Conservation (phyloP, 805 yeast species). For the Saturnispora sanitii region DNA sequence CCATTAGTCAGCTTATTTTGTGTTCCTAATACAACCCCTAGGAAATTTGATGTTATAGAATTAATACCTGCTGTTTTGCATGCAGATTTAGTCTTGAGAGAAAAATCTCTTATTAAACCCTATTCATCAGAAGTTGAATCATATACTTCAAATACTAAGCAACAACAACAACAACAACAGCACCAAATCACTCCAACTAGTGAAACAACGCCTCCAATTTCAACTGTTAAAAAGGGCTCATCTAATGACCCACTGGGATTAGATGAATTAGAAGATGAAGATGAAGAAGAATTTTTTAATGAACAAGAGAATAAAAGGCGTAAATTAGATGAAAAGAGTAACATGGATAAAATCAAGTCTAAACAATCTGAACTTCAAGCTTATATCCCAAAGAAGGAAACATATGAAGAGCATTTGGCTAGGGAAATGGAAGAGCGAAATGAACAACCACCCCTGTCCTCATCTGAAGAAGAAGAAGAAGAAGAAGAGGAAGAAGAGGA, state of each 20-base stretch:
- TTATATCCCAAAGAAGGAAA: too few species aligned
- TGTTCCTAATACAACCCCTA: conserved; percentile 17
- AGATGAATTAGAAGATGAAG: conserved; percentile 12
- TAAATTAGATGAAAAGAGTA: neutral
- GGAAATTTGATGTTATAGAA: conserved; percentile 22
- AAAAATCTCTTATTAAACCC: neutral
- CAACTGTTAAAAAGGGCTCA: conserved; percentile 1
- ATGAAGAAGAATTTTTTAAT: neutral
- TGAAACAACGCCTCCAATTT: neutral
- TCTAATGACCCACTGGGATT: conserved; percentile 9
- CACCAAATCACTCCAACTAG: neutral
- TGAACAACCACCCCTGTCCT: too few species aligned
- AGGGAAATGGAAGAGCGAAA: too few species aligned
- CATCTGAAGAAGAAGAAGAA: conserved; percentile 1
- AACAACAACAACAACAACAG: neutral
- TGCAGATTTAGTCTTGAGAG: conserved; percentile 14
- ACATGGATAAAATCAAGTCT: neutral
- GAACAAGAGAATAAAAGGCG: neutral
- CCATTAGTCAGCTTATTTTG: conserved; percentile 15
- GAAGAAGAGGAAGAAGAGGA: neutral
- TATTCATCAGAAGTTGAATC: neutral
- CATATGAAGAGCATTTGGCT: too few species aligned
- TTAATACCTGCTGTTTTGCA: conserved; percentile 19
- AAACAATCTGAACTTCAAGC: neutral
- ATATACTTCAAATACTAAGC: too few species aligned